These are phyloP conservation scores for Phialophora expanda DNA, from an alignment of 2,329 filamentous ascomycete genomes.

Conservation along the genomic window DNA sequence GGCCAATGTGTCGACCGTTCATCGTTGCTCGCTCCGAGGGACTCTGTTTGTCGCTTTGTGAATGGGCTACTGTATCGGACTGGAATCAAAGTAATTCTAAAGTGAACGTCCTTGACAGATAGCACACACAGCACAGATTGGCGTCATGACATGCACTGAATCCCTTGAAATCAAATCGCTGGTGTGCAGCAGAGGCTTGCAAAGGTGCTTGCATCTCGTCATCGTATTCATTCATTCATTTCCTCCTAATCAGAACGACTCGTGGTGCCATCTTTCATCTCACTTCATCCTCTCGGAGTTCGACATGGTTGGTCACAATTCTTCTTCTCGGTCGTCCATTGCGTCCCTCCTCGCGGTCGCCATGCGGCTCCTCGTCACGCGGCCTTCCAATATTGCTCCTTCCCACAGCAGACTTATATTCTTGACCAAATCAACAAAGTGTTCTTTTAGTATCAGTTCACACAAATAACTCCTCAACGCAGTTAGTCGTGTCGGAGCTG, in stretches of 20 bases:
- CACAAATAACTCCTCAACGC: constrained; percentile 48
- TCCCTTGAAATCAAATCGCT: not conserved
- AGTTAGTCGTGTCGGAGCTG: constrained; percentile 1
- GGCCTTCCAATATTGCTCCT: constrained; percentile 24
- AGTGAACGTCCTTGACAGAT: not conserved
- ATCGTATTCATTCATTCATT: not conserved
- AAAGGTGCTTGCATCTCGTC: not conserved
- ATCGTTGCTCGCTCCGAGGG: not conserved
- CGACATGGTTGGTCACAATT: not conserved
- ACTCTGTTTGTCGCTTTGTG: not conserved
- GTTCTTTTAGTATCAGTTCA: constrained; percentile 48
- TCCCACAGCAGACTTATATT: constrained; percentile 50
- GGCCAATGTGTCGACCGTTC: not conserved
- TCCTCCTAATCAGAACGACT: not conserved
- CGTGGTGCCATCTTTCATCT: not conserved
- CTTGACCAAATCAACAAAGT: constrained; percentile 48
- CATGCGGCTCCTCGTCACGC: constrained; percentile 1
- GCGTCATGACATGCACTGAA: not conserved
- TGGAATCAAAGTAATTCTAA: not conserved
- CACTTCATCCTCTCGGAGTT: not conserved
- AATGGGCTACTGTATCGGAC: not conserved
- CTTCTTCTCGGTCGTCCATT: not conserved
- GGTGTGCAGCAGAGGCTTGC: not conserved
- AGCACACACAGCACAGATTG: not conserved
- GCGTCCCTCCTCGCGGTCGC: not conserved